phyloP scores from a whole-genome alignment of 805 yeast genomes.

The Ogataea henricii region DNA sequence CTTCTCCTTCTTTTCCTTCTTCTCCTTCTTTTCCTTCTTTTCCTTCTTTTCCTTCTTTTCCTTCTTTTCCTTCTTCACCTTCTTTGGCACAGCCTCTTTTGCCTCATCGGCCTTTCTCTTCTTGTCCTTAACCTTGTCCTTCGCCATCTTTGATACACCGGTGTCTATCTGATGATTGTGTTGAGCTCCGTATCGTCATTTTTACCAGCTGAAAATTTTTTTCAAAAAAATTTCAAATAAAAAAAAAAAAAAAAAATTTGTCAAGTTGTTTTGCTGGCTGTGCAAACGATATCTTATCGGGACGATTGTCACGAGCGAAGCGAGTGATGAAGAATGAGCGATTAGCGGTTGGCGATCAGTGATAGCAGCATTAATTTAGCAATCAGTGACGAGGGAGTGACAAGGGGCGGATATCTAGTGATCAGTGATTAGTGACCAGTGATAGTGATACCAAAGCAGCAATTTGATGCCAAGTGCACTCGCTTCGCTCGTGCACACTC shows the following conservation, averaged over 20 bases:
- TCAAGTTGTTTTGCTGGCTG: conserved; percentile 3
- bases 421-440: too few relatives aligned
- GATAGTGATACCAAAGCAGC: too few relatives aligned
- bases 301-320: background rate
- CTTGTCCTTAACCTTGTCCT: conserved; percentile 29
- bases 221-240: conserved; percentile 1
- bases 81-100: conserved; percentile 29
- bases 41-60: conserved; percentile 29
- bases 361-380: too few relatives aligned
- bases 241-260: background rate
- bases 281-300: background rate
- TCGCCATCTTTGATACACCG: conserved; percentile 26
- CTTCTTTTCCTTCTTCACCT: conserved; percentile 31
- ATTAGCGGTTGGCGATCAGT: too few relatives aligned
- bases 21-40: conserved; percentile 34
- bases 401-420: too few relatives aligned
- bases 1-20: conserved; percentile 41
- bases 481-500: too few relatives aligned
- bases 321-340: background rate
- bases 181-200: background rate
- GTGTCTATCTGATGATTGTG: too few relatives aligned
- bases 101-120: conserved; percentile 29
- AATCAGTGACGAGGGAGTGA: too few relatives aligned
- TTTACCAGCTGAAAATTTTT: background rate
- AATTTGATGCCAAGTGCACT: too few relatives aligned